Evolutionary conservation across 1,284 basidiomycete genomes (phyloP).

Genomic region (Rhodotorula sp.): DNA sequence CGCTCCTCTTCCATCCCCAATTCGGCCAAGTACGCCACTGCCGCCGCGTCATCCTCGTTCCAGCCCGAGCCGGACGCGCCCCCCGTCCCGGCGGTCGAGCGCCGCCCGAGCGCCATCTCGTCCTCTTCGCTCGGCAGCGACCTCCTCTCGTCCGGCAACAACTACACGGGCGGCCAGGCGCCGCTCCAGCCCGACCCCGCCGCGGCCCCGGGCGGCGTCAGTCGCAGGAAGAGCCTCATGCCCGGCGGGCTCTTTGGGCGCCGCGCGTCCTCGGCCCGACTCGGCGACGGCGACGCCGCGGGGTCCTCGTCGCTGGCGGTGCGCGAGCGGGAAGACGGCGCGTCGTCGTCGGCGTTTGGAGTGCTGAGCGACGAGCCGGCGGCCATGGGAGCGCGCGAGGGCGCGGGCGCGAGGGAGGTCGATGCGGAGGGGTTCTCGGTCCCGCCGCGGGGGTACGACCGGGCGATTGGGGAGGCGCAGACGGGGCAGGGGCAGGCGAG

Average conservation of each 20-base stretch:
- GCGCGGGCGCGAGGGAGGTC: slow-evolving; percentile 42
- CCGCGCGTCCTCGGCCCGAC: background rate
- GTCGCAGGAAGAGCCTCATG: slow-evolving; percentile 31
- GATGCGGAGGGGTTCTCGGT: slow-evolving; percentile 59
- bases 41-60: background rate
- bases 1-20: slow-evolving; percentile 28
- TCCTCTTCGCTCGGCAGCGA: background rate
- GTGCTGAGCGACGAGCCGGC: slow-evolving; percentile 7
- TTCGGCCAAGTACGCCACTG: slow-evolving; percentile 35
- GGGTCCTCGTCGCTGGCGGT: background rate
- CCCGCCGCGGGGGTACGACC: slow-evolving; percentile 56
- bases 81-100: slow-evolving; percentile 1
- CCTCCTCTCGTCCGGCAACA: background rate
- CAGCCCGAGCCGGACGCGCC: slow-evolving; percentile 2
- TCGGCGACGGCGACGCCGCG: background rate
- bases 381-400: background rate
- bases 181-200: slow-evolving; percentile 4
- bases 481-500: slow-evolving; percentile 7
- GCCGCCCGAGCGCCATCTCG: background rate
- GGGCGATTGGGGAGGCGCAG: slow-evolving; percentile 52
- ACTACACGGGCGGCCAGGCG: background rate
- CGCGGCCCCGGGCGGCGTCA: background rate
- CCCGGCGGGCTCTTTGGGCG: slow-evolving; percentile 30
- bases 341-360: background rate
- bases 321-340: background rate